phyloP scores from a whole-genome alignment of 2,329 filamentous ascomycete species.

The Ilyonectria mors-panacis region DNA sequence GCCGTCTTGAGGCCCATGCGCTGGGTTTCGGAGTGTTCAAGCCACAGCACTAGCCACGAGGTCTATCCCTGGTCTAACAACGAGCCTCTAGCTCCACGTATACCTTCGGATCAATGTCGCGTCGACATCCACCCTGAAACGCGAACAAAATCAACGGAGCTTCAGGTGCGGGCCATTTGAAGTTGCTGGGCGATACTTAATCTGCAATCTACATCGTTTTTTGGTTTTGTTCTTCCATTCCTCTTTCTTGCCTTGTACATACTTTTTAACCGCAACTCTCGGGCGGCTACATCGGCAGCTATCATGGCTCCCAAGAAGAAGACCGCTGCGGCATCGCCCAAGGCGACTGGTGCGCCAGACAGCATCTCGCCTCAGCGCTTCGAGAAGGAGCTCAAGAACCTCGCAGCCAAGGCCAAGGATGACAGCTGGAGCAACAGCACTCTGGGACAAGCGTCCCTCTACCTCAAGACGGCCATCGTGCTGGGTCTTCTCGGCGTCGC shows the following conservation, averaged over 20 bases:
- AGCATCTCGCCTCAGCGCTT: conserved; percentile 66
- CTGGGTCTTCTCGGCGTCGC: conserved; percentile 66
- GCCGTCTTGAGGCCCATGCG: conserved; percentile 8
- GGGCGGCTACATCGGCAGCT: conserved; percentile 3
- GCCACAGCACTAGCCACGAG: conserved; percentile 44
- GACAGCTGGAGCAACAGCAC: conserved; percentile 53
- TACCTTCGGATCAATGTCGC: conserved; percentile 37
- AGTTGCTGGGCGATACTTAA: conserved; percentile 26
- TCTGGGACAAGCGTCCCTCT: conserved; percentile 57
- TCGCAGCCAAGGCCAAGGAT: conserved; percentile 61
- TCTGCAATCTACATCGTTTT: conserved; percentile 20
- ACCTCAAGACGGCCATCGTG: conserved; percentile 51
- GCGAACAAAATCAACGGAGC: conserved; percentile 41
- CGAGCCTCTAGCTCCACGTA: conserved; percentile 40
- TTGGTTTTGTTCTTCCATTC: conserved; percentile 3
- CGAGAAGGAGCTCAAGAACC: conserved; percentile 67
- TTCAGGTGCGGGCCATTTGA: conserved; percentile 54
- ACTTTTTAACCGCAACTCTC: conserved; percentile 10
- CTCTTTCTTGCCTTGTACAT: conserved; percentile 26
- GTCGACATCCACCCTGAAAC: conserved; percentile 36
- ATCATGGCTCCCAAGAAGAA: conserved; percentile 45
- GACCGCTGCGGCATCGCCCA: conserved; percentile 25
- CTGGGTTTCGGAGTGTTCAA: conserved; percentile 6
- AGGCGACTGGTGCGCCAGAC: conserved; percentile 45
- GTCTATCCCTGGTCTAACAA: conserved; percentile 19